A percentile compares a stretch with the other conserved stretches of the same genome.
Evolutionary conservation across 1,139 yeast genomes (phyloP).

Genomic region (Arxiozyma slooffiae): DNA sequence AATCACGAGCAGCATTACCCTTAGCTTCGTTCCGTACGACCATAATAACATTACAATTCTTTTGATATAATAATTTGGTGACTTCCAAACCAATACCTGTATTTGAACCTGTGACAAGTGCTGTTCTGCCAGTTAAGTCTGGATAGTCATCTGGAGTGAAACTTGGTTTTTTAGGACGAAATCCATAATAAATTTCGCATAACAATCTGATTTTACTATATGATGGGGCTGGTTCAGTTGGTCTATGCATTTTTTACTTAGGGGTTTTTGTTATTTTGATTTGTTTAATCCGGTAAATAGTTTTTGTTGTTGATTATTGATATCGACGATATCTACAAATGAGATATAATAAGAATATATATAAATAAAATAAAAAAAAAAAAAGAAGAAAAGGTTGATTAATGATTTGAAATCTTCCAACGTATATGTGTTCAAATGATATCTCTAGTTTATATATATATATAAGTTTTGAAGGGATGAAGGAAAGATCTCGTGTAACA

Average conservation of each 20-base stretch:
- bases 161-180: constrained; percentile 26
- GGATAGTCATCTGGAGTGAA: constrained; percentile 36
- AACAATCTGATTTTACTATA: constrained; percentile 10
- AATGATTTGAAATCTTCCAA: too few species aligned
- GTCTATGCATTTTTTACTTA: neutral
- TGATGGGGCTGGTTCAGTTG: constrained; percentile 18
- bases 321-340: too few species aligned
- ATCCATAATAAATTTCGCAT: constrained; percentile 17
- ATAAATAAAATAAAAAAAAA: too few species aligned
- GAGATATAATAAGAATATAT: too few species aligned
- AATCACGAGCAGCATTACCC: constrained; percentile 31
- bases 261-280: too few species aligned
- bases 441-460: too few species aligned
- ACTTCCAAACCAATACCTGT: constrained; percentile 41
- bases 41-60: constrained; percentile 38
- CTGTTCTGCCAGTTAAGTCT: constrained; percentile 36
- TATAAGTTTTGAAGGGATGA: too few species aligned
- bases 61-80: constrained; percentile 32
- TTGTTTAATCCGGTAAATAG: too few species aligned
- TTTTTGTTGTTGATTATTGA: too few species aligned
- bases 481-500: too few species aligned
- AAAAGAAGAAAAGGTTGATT: too few species aligned
- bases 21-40: constrained; percentile 35
- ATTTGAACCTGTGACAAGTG: constrained; percentile 40
- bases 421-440: too few species aligned